Evolutionary conservation across 2,329 filamentous ascomycete species (phyloP).

Genomic region (Fusarium sp.): DNA sequence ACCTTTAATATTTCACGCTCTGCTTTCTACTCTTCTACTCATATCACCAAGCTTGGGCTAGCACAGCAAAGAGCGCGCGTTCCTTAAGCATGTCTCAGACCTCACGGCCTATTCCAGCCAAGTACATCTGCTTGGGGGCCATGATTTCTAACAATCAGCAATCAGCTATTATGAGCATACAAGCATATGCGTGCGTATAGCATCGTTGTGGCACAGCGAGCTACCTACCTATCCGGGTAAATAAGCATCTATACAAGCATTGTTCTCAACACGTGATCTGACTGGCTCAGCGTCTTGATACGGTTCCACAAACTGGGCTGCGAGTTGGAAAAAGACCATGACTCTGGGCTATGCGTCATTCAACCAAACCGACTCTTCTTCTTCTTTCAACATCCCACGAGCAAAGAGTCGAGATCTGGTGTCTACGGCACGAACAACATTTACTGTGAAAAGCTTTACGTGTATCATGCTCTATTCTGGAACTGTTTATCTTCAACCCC

Average conservation of each 20-base stretch:
- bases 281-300: constrained; percentile 4
- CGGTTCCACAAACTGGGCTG: constrained; percentile 20
- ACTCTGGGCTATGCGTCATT: constrained; percentile 35
- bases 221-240: background rate
- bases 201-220: background rate
- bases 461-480: constrained; percentile 39
- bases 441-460: constrained; percentile 1
- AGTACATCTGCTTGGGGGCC: background rate
- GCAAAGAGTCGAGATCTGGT: background rate
- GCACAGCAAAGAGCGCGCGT: background rate
- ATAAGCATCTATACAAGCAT: background rate
- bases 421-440: background rate
- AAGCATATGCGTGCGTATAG: background rate
- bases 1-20: background rate
- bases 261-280: constrained; percentile 27
- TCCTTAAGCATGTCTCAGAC: background rate
- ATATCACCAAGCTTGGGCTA: background rate
- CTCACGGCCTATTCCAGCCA: background rate
- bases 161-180: background rate
- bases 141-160: background rate
- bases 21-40: background rate
- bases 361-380: constrained; percentile 10
- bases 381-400: constrained; percentile 9
- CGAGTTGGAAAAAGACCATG: constrained; percentile 24
- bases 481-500: constrained; percentile 17